Evolutionary conservation across 192 early-diverging fungal genomes (phyloP), one percentile per base, ranked within the genome.

Genomic region (Linnemannia zychae): DNA sequence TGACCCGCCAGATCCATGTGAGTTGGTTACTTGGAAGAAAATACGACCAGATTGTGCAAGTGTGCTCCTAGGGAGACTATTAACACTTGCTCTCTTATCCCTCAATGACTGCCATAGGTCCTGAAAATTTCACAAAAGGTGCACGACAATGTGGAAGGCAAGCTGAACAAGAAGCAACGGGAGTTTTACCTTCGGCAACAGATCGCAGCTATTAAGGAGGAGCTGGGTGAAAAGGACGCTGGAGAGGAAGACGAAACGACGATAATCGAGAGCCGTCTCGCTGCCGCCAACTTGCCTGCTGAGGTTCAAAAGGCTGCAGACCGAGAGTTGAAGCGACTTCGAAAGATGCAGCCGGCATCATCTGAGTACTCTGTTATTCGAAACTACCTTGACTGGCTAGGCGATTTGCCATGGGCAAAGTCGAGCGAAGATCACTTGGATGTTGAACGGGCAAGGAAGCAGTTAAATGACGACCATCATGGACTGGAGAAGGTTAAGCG

Each of bases 401-500:
- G 91, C 7, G 93, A 96, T 63, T 83, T 97, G 71, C 96, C 96
- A 9, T 97, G 95, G 96, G 83, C 69, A 20, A 91, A 90, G 46
- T 71, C 67, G 15, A 88, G 91, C 15, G 68, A 88, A 12, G 94
- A 95, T 71, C 79, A 84, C 4, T 66, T 96, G 46, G 94, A 96
- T 88, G 92, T 97, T 74, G 72, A 76, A 20, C 86, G 86, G 24
- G 93, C 95, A 4, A 84, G 92, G 49, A 46, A 87, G 37, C 91
- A 93, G 75, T 82, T 97, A 46, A 92, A 96, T 68, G 90, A 91
- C 38, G 95, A 97, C 87, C 96, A 97, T 88, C 94, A 91, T 77
- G 95, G 96, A 18, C 88, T 97, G 38, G 92, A 94, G 20, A 91
- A 91, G 52, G 93, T 97, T 69, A 96, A 97, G 77, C 93, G 88